Evolutionary conservation across 805 yeast genomes (phyloP).

Genomic region (Zygoascus ofunaensis): DNA sequence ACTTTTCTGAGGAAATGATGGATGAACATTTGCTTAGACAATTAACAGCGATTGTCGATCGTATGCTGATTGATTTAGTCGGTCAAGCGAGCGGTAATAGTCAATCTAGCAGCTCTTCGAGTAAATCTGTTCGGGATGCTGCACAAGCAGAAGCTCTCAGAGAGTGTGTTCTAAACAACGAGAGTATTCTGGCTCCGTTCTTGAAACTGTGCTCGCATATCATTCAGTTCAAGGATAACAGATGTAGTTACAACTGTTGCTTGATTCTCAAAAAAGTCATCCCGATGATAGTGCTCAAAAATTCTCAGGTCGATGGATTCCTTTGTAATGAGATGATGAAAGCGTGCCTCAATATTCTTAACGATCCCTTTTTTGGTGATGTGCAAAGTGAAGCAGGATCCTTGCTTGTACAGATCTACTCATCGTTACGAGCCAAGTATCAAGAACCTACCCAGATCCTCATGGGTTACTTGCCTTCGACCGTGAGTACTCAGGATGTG

Average conservation of each 20-base stretch:
- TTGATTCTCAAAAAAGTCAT: slow-evolving; percentile 67
- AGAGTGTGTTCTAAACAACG: slow-evolving; percentile 53
- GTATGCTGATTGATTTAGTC: slow-evolving; percentile 76
- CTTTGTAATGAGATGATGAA: slow-evolving; percentile 59
- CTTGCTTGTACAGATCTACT: slow-evolving; percentile 70
- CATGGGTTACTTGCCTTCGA: slow-evolving; percentile 38
- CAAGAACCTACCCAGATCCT: slow-evolving; percentile 58
- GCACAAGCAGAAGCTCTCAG: slow-evolving; percentile 53
- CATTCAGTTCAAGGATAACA: slow-evolving; percentile 75
- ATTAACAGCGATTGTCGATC: slow-evolving; percentile 81
- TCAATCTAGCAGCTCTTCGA: slow-evolving; percentile 25
- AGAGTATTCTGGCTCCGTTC: slow-evolving; percentile 66
- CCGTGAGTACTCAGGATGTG: slow-evolving; percentile 45
- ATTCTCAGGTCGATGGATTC: slow-evolving; percentile 66
- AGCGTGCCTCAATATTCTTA: slow-evolving; percentile 55
- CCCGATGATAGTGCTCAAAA: slow-evolving; percentile 56
- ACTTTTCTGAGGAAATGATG: slow-evolving; percentile 94
- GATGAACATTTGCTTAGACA: slow-evolving; percentile 92
- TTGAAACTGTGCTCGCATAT: slow-evolving; percentile 66
- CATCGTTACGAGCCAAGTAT: slow-evolving; percentile 60
- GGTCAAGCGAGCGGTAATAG: slow-evolving; percentile 44
- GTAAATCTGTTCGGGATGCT: slow-evolving; percentile 24
- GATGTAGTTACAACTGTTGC: slow-evolving; percentile 87
- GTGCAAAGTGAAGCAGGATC: slow-evolving; percentile 90
- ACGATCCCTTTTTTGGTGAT: slow-evolving; percentile 71